Evolutionary conservation across 345 rosid species (phyloP), one percentile per base, ranked within the genome.

Genomic region (Leavenworthia alabamica): DNA sequence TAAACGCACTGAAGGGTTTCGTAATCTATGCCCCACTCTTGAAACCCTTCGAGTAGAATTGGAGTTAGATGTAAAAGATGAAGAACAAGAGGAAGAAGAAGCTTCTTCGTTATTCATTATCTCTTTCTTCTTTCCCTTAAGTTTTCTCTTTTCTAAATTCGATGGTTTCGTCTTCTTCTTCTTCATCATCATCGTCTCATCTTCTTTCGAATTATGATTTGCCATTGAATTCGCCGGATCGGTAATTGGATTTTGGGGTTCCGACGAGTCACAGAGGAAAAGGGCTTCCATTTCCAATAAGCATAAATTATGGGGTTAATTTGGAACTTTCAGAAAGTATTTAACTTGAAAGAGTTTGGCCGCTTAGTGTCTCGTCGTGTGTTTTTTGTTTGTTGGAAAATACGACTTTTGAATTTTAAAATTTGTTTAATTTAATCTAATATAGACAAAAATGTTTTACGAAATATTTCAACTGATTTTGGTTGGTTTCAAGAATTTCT

Each of bases 21-120:
- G 74, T 36, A 80, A 76, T 62, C 62, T 78, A 66, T 22, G 60
- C n/a, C 68, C 55, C 23, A 76, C 53, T 39, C 78, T 55, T 10
- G 49, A 31, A 15, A 56, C 72, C 65, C 70, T 78, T 47, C 48
- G 66, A 44, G 56, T 22, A 13, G 75, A 32, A 52, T 62, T 54
- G 37, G 57, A 36, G 14, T 74, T 53, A 19, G 80, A 64, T 8
- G 79, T 46, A 13, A 70, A 73, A 35, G 76, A 70, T 0, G 81
- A 70, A 14, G 85, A 74, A 3, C 74, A 72, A 2, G 80, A 55
- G 4, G 69, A 54, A 46, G 66, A 62, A 12, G 70, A 46, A 12
- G 36, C 75, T 13, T 64, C 77, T 7, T 58, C 71, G 44, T 64
- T 35, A 44, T 56, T 51, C 51, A 37, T 24, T 15, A 13, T 56